These are phyloP conservation scores for Straminergon stramineum DNA, from an alignment of 225 moss, liverwort and hornwort genomes.

Conservation along the genomic window DNA sequence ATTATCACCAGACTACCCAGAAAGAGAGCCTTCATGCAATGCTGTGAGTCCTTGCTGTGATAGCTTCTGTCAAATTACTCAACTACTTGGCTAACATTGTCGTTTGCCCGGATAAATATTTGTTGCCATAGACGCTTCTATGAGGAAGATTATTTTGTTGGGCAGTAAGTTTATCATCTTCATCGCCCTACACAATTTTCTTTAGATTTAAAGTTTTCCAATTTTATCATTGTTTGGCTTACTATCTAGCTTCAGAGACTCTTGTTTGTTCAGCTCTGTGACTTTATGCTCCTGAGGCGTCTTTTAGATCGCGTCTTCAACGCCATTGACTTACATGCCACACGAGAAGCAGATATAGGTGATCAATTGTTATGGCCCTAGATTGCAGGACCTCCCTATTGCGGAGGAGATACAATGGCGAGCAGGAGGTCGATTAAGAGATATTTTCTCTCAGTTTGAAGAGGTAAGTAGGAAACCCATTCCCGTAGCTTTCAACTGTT, in stretches of 20 bases:
- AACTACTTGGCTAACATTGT: neutral
- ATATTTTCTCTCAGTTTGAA: constrained; percentile 56
- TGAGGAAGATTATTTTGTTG: neutral
- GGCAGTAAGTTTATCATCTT: neutral
- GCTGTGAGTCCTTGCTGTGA: constrained; percentile 42
- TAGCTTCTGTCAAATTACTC: neutral
- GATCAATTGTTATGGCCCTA: neutral
- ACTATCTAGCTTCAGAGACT: neutral
- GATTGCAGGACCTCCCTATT: constrained; percentile 64
- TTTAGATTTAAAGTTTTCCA: neutral
- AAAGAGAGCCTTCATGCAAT: constrained; percentile 53
- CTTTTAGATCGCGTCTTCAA: neutral
- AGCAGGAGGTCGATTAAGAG: constrained; percentile 44
- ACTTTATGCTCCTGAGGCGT: neutral
- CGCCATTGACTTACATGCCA: neutral
- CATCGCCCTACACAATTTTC: neutral
- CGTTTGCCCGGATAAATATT: neutral
- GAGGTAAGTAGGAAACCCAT: constrained; percentile 3
- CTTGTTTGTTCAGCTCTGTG: neutral
- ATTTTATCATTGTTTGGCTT: neutral
- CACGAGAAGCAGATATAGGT: neutral
- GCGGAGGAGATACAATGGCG: constrained; percentile 60
- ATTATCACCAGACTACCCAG: constrained; percentile 54
- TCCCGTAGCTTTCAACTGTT: neutral
- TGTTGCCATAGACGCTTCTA: neutral